Evolutionary conservation across 345 rosid species (phyloP).

Genomic region (Gossypium sturtianum): DNA sequence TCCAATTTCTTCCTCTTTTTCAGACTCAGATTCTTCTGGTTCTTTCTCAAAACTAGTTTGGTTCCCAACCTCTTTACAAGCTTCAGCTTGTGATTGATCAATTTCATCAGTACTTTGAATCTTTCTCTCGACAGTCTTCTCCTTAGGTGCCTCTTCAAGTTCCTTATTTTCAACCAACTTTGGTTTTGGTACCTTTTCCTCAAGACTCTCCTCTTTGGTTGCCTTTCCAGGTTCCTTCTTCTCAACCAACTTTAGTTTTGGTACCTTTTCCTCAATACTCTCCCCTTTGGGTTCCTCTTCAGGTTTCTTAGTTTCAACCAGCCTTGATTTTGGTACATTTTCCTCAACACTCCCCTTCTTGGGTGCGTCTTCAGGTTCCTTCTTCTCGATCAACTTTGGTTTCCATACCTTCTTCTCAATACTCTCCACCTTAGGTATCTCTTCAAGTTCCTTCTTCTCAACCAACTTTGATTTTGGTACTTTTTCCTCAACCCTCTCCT

Average conservation of each 20-base stretch:
- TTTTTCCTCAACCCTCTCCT: background rate
- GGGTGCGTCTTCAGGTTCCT: too few species aligned
- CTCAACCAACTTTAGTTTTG: background rate
- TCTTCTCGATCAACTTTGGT: too few species aligned
- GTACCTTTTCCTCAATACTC: background rate
- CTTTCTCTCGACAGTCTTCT: background rate
- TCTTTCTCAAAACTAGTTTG: background rate
- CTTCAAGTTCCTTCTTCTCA: constrained; percentile 1
- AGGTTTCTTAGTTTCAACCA: constrained; percentile 2
- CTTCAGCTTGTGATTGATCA: too few species aligned
- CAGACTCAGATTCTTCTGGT: background rate
- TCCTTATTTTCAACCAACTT: constrained; percentile 3
- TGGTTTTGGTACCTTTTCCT: background rate
- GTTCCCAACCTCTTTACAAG: too few species aligned
- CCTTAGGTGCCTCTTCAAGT: constrained; percentile 7
- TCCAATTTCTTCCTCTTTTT: background rate
- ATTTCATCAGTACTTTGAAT: too few species aligned
- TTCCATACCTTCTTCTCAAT: background rate
- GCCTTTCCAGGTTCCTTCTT: constrained; percentile 7
- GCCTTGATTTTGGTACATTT: background rate
- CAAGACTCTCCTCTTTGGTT: background rate
- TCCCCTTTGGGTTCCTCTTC: background rate
- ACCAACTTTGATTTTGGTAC: background rate
- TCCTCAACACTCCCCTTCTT: too few species aligned
- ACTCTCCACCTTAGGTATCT: constrained; percentile 1